Conservation (phyloP, 441 rosid species). For the Euphorbia celastroides region DNA sequence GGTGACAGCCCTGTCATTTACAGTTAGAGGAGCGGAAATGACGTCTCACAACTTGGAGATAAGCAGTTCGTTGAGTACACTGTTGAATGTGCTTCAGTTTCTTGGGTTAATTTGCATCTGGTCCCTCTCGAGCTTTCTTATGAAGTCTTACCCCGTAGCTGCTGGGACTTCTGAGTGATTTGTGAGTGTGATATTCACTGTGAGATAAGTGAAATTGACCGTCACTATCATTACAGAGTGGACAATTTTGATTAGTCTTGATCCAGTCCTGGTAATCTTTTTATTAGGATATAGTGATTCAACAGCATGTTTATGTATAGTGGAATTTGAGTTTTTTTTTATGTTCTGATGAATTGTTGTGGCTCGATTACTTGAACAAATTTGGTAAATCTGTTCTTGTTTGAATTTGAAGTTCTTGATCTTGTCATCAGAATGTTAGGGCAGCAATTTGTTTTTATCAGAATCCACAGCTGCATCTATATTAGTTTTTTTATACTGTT, state of each 20-base stretch:
- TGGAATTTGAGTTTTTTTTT: slow-evolving; percentile 1
- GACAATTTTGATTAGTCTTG: slow-evolving; percentile 11
- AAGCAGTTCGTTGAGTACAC: slow-evolving; percentile 71
- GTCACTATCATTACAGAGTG: slow-evolving; percentile 6
- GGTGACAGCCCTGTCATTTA: slow-evolving; percentile 86
- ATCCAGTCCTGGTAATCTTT: slow-evolving; percentile 13
- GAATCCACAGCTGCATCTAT: neutral
- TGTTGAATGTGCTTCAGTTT: slow-evolving; percentile 81
- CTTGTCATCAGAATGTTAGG: slow-evolving; percentile 14
- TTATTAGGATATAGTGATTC: neutral
- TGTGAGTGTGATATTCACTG: slow-evolving; percentile 13
- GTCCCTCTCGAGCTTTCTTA: slow-evolving; percentile 93
- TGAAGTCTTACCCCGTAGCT: slow-evolving; percentile 56
- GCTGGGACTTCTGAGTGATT: slow-evolving; percentile 27
- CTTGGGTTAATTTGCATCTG: slow-evolving; percentile 89
- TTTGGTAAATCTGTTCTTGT: slow-evolving; percentile 11
- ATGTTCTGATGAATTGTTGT: slow-evolving; percentile 11
- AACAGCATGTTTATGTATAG: slow-evolving; percentile 12
- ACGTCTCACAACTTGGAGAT: slow-evolving; percentile 84
- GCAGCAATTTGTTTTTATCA: slow-evolving; percentile 6
- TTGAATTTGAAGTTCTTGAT: slow-evolving; percentile 14
- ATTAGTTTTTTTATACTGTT: slow-evolving; percentile 3
- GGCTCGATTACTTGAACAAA: slow-evolving; percentile 17
- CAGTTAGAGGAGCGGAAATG: slow-evolving; percentile 83
- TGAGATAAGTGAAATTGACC: slow-evolving; percentile 12